Percentiles rank a stretch among this genome's conserved stretches.
phyloP scores from a whole-genome alignment of 1,139 yeast genomes.

The Scheffersomyces lignicola region DNA sequence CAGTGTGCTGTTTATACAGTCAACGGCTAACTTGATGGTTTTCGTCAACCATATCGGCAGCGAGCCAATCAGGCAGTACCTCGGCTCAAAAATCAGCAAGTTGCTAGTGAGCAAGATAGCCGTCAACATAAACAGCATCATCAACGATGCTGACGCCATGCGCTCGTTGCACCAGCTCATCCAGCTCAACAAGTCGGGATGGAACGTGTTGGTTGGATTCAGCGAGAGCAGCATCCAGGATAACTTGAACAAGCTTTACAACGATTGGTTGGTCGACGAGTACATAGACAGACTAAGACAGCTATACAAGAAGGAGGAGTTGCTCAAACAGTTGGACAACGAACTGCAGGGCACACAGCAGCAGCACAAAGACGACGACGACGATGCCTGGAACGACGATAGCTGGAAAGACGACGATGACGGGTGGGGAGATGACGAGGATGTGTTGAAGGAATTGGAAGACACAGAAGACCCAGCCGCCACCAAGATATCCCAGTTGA shows the following conservation, averaged over 20 bases:
- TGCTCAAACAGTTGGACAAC: conserved; percentile 6
- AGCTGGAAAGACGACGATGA: conserved; percentile 23
- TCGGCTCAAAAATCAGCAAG: conserved; percentile 31
- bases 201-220: conserved; percentile 30
- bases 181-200: conserved; percentile 19
- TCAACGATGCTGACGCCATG: conserved; percentile 18
- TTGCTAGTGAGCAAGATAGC: conserved; percentile 31
- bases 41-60: conserved; percentile 30
- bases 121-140: conserved; percentile 25
- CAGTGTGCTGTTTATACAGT: conserved; percentile 13
- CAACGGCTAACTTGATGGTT: conserved; percentile 26
- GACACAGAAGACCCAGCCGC: neutral
- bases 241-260: conserved; percentile 27
- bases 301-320: conserved; percentile 14
- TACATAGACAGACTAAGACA: conserved; percentile 24
- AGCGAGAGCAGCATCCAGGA: conserved; percentile 17
- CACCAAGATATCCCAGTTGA: neutral
- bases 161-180: conserved; percentile 25
- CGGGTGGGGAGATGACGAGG: conserved; percentile 21
- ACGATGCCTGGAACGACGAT: conserved; percentile 10
- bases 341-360: conserved; percentile 9
- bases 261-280: conserved; percentile 32
- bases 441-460: conserved; percentile 6
- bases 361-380: conserved; percentile 1
- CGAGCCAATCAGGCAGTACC: conserved; percentile 24